Evolutionary conservation across 129 eudicot genomes (phyloP).

Genomic region (Escallonia herrerae): DNA sequence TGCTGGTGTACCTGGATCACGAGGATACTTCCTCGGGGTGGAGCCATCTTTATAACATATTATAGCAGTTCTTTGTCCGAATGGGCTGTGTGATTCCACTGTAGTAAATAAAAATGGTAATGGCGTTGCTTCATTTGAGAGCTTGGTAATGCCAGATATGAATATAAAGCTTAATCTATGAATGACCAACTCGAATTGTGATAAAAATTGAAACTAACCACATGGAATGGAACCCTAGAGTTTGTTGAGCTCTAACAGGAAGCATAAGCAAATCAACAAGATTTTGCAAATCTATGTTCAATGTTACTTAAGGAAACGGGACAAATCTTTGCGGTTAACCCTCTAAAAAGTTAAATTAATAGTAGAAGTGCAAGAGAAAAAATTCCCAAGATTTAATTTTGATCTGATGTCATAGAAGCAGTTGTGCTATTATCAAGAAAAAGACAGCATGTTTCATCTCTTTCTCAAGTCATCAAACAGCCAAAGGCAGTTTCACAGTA

Average conservation of each 20-base stretch:
- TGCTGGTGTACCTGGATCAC: constrained; percentile 92
- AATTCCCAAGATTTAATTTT: not conserved
- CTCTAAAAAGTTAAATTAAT: not conserved
- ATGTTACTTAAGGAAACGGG: not conserved
- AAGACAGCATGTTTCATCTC: not conserved
- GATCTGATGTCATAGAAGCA: not conserved
- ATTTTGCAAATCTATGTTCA: constrained; percentile 1
- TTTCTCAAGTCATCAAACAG: not conserved
- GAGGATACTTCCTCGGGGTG: constrained; percentile 93
- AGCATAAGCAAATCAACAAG: not conserved
- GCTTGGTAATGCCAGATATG: not conserved
- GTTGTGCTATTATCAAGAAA: not conserved
- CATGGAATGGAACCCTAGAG: not conserved
- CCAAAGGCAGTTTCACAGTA: too few relatives aligned
- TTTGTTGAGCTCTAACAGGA: not conserved
- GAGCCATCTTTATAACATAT: constrained; percentile 56
- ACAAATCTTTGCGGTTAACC: not conserved
- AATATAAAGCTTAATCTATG: not conserved
- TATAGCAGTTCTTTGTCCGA: constrained; percentile 95
- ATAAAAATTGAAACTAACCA: not conserved
- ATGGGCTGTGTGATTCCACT: constrained; percentile 86
- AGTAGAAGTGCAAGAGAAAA: too few relatives aligned
- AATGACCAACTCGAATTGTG: constrained; percentile 5
- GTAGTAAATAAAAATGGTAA: constrained; percentile 24
- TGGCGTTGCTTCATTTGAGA: constrained; percentile 10